Evolutionary conservation across 2,329 filamentous ascomycete genomes (phyloP), one percentile per base, ranked within the genome.

Genomic region (Arachnomyces sp.): DNA sequence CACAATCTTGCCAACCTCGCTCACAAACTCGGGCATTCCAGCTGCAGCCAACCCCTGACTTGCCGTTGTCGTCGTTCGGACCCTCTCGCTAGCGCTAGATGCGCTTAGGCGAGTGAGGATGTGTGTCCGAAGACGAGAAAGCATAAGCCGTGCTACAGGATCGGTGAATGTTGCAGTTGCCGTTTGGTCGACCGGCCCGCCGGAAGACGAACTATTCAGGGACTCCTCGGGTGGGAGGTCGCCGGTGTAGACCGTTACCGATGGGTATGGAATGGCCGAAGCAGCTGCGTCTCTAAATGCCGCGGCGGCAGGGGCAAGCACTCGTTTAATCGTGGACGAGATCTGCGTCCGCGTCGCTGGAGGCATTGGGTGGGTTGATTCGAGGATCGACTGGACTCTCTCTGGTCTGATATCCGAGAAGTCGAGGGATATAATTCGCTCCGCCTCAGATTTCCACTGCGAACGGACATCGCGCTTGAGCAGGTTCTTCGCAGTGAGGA

Each of bases 401-500:
- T 63, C 60, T 1, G 57, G 52, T 25, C 57, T 58, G 37, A 65
- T 62, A 31, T 67, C 63, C 16, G 55, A 59, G 40, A 67, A 66
- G 33, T 67, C 57, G 25, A 71, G 50, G n/a, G 65, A 70, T 66
- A 77, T 70, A 42, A 82, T 72, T 7, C 77, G 70, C 33, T 69
- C 68, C 0, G 76, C 75, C 53, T 81, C 74, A 2, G 67, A 64
- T 51, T 79, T 79, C 78, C 78, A 82, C 42, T 77, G 73, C 11
- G 72, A 73, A 38, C 79, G 73, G 4, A 77, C 72, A 54, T 81
- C 78, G 6, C 78, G 74, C 51, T 79, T 78, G 25, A 82, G 70
- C 3, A 81, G 62, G 43, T 80, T 81, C 61, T 82, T 82, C 7
- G 77, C 77, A 0, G 76, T 81, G 28, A 82, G 64, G 2, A 82